Evolutionary conservation across 768 basidiomycete species (phyloP).

Genomic region (Tubosaeta brunneosetosa): DNA sequence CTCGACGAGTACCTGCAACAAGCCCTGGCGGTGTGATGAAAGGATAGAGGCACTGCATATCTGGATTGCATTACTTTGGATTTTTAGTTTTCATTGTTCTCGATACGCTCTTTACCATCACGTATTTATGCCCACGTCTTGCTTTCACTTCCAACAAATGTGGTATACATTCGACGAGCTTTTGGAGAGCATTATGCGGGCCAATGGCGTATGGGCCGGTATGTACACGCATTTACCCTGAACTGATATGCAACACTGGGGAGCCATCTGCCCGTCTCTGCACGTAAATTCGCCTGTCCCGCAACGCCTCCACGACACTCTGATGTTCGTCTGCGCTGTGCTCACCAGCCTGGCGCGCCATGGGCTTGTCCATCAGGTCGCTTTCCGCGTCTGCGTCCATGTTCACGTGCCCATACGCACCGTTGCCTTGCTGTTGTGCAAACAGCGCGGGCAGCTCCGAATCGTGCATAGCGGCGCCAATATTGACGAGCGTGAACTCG

Average conservation of each 20-base stretch:
- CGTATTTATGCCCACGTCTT: background rate
- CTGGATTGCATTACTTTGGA: background rate
- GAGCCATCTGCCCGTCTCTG: constrained; percentile 17
- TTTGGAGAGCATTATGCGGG: background rate
- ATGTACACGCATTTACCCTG: background rate
- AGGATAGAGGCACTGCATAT: background rate
- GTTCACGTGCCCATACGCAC: background rate
- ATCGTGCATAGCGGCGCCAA: constrained; percentile 19
- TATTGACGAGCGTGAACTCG: constrained; percentile 22
- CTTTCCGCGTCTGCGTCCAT: background rate
- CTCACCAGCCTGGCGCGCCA: background rate
- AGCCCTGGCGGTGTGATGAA: constrained; percentile 17
- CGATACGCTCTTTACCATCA: background rate
- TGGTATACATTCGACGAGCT: background rate
- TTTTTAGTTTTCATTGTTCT: background rate
- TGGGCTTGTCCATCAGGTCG: background rate
- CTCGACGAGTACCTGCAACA: constrained; percentile 30
- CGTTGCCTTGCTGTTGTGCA: constrained; percentile 3
- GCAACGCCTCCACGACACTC: constrained; percentile 7
- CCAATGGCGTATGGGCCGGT: background rate
- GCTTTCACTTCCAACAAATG: background rate
- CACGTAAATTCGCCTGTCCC: constrained; percentile 11
- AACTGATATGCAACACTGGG: constrained; percentile 15
- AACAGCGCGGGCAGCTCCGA: constrained; percentile 24
- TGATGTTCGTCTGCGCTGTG: background rate